Base-by-base conservation (phyloP, 2,329 filamentous ascomycete species). In the Aureobasidium musti region DNA sequence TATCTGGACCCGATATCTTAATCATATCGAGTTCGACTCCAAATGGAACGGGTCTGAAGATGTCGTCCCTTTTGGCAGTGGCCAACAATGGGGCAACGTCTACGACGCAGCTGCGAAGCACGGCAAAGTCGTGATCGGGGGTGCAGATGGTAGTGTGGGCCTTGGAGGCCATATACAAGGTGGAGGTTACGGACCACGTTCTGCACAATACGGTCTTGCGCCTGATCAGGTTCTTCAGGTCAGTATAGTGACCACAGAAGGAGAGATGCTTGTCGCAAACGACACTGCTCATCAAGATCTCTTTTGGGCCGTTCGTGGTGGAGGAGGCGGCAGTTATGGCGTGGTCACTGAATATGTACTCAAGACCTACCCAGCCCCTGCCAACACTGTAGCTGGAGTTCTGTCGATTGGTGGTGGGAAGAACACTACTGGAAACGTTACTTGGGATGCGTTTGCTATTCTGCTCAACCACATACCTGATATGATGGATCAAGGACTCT, bases 291-390 rank as follows among this genome's bases (percentile, higher is more conserved):
- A 71, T 37, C 37, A 63, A 19, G 70, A 72, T n/a, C 53, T 72
- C 17, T 71, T 71, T 39, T 71, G 65, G 65, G 70, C 70, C 13
- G 33, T 71, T 33, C 67, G 70, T 37, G 70, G 70, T 5, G 69
- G 68, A 8, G 69, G 69, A 2, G 67, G 67, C 19, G 63, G 65
- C 23, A 69, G 59, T 14, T 70, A 66, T 49, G 68, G 67, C 19
- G 57, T 70, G 1, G 65, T 60, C 13, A 67, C 63, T 13, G 68
- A 67, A 13, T 53, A 68, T 19, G 70, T 67, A 1, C 43, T 69
- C 28, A 70, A 70, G 45, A 66, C 67, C 8, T 63, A 70, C 39
- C 65, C 67, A 19, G 71, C 63, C n/a, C 52, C 63, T 49, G 63
- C 49, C 30, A 65, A 41, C 37, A 26, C 63, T 17, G 53, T 54